Evolutionary conservation across 768 basidiomycete species (phyloP), one percentile per base, ranked within the genome.

Genomic region (Boletellus sp.): DNA sequence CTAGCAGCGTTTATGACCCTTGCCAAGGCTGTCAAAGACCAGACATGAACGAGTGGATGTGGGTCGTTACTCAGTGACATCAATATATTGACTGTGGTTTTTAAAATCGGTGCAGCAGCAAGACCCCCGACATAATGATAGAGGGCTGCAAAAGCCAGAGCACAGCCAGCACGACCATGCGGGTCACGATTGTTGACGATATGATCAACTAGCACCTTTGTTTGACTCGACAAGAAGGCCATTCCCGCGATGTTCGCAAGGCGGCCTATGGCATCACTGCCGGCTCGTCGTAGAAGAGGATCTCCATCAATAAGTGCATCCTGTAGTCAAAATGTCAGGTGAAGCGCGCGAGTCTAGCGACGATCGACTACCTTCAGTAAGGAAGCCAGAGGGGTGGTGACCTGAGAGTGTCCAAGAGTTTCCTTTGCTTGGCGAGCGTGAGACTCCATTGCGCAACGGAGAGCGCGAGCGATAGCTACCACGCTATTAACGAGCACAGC

Each of bases 21-120:
- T 6, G 87, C 82, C 26, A 99, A 74, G 1, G 96, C 89, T 42
- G 80, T 84, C 53, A 97, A 73, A 3, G 95, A 86, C 84, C 89
- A 94, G 62, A 87, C 96, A 67, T 98, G 95, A 6, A 97, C 96
- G 28, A 93, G 78, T 0, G 96, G 95, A 65, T 98, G 96, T 0
- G 95, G 94, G 66, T 99, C 96, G 53, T 90, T 94, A 67, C 87
- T 84, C 17, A 99, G 79, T 0, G 94, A 95, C 83, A 95, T 90
- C 33, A 97, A 76, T 39, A 98, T 85, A 62, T 96, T 94, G 53
- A 95, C 89, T 0, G 94, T 92, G 1, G 94, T 96, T 69, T 97
- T 98, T 52, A 98, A 77, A 15, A 97, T 77, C 0, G 96, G 91
- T 0, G 92, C 92, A 7, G 94, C 95, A 11, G 90, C 91, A n/a